Evolutionary conservation across 176 grass and related monocot species (phyloP), one percentile per base, ranked within the genome.

Genomic region (Miscanthus lutarioriparius): DNA sequence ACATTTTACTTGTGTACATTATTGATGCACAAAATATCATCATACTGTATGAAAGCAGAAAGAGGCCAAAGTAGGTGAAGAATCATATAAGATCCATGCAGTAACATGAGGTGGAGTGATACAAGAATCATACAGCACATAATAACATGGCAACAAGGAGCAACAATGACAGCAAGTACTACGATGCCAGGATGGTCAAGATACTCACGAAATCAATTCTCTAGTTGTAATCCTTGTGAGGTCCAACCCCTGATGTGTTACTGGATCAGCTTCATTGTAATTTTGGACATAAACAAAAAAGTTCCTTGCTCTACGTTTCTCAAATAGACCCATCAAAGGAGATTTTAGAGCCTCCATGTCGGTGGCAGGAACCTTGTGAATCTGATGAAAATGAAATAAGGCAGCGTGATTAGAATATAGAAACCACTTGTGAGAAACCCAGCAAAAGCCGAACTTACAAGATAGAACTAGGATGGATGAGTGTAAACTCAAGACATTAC

Each of bases 251-350:
- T 94, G 85, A 75, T 97, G 92, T 72, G 92, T 97, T 76, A 59
- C 87, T 64, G 92, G 88, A 75, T 94, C 90, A 91, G 83, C 87
- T 85, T 94, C 95, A 71, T 88, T 90, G 88, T 92, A 97, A 80
- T 94, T 80, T 86, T 97, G 92, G 30, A 97, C 90, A 78, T 97
- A 97, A 83, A 97, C 86, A 48, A 94, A 92, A 72, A 97, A 97
- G 45, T 87, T 91, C 48, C 90, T 90, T 82, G 95, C 95, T 86
- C 95, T 89, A n/a, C 90, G 92, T 73, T 97, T 97, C 84, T 97
- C 95, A 89, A 97, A 92, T 27, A 97, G 10, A 30, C 90, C 94
- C 94, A 92, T 97, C 76, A 97, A 83, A 77, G 94, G 92, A 28
- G 94, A 97, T 33, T 80, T 94, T 9, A 97, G 54, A 83, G 94